Base-by-base conservation (phyloP, 2,329 filamentous ascomycete genomes). In the Pseudogymnoascus sp. region DNA sequence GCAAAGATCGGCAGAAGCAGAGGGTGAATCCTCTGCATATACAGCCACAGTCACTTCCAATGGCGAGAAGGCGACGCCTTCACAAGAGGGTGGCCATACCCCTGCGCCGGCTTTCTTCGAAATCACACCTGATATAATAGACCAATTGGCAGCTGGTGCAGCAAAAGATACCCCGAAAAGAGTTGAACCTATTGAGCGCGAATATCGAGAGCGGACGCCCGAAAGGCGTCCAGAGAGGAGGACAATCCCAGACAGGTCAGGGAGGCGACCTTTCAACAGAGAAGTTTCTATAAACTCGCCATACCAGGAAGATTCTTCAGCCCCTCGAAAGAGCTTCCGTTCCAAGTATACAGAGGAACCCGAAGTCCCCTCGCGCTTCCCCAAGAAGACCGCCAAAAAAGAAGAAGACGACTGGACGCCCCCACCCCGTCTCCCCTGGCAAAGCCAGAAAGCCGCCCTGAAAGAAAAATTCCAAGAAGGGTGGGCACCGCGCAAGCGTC, bases 401-500 rank as follows among this genome's bases (percentile, higher is more conserved):
- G 35, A 20, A 16, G 37, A 61, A 18, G 64, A 63, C 47, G 64
- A 66, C 20, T 66, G 61, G 59, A 43, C 22, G 1, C 66, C 65
- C 0, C 62, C 64, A 16, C 65, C 74, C 62, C 72, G 69, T 3
- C 81, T 86, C 65, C 63, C 69, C 3, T 97, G 94, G 94, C 81
- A 84, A 71, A 73, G 83, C 12, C 88, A 97, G 66, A 97, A 96
- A 72, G 77, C 77, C 1, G 88, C 86, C 0, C 75, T 95, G 36
- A 83, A 86, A 68, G 74, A 83, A 63, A 99, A 97, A 70, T 94
- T 97, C 66, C 85, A 85, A 1, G 83, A 87, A 6, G 85, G 87
- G 8, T 99, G 93, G 92, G 81, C 81, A 28, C 93, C 94, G 30
- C 82, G 83, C 57, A 97, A 96, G 74, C 87, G 87, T 62, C 81